A percentile compares a stretch with the other conserved stretches of the same genome.
Conservation (phyloP, 805 yeast species). For the Crinitomyces ghanaensis region DNA sequence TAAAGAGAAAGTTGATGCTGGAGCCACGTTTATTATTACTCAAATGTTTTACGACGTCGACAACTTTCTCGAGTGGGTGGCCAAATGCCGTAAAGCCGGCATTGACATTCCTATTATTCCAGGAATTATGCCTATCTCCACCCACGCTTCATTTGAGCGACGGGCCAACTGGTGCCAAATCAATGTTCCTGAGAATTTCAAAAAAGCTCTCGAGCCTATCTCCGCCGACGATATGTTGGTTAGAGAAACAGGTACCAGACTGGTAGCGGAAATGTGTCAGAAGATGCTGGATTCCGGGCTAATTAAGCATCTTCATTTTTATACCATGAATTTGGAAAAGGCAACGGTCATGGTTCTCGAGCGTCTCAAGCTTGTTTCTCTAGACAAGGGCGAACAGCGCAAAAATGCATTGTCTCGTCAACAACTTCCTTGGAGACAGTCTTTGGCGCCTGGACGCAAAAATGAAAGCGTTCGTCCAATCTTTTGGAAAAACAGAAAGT, state of each 20-base stretch:
- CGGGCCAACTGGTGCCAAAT: conserved; percentile 93
- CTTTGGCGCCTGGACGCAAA: conserved; percentile 67
- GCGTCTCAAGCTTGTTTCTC: conserved; percentile 39
- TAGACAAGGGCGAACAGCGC: conserved; percentile 14
- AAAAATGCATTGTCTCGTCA: conserved; percentile 33
- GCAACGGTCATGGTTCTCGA: conserved; percentile 83
- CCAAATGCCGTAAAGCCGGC: conserved; percentile 55
- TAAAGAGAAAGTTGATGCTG: conserved; percentile 85
- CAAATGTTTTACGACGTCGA: conserved; percentile 97
- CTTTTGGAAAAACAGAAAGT: conserved; percentile 91
- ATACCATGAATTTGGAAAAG: conserved; percentile 94
- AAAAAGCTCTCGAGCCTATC: conserved; percentile 60
- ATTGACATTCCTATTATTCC: conserved; percentile 84
- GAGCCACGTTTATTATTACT: conserved; percentile 88
- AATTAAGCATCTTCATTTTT: conserved; percentile 79
- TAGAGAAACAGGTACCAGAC: conserved; percentile 71
- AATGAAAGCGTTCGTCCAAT: conserved; percentile 85
- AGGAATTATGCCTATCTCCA: conserved; percentile 98
- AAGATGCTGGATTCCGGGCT: conserved; percentile 58
- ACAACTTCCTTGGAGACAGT: conserved; percentile 76
- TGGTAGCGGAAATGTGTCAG: conserved; percentile 75
- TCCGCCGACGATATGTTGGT: conserved; percentile 86
- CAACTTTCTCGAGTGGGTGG: conserved; percentile 73
- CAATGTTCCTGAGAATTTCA: conserved; percentile 61
- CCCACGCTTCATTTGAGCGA: conserved; percentile 83